Conservation (phyloP, 2,329 filamentous ascomycete species). For the Pseudogymnoascus sp. region DNA sequence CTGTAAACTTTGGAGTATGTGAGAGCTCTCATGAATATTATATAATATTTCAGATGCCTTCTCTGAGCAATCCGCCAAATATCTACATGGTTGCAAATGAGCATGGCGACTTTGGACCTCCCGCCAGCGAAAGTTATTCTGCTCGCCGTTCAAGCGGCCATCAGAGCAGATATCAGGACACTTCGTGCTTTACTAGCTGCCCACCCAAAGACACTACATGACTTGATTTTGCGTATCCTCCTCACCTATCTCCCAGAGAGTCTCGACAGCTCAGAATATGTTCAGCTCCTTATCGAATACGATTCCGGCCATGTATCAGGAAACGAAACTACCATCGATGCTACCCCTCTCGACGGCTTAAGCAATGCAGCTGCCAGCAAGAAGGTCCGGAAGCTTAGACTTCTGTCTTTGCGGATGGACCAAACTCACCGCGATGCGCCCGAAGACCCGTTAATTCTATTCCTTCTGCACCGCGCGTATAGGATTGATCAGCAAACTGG, state of each 20-base stretch:
- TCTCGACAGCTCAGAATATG: constrained; percentile 53
- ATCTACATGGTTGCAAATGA: constrained; percentile 11
- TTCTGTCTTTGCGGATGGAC: constrained; percentile 48
- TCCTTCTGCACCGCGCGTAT: constrained; percentile 59
- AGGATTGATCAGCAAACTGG: constrained; percentile 65
- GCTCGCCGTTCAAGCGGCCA: constrained; percentile 62
- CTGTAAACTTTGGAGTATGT: constrained; percentile 9
- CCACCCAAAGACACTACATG: constrained; percentile 49
- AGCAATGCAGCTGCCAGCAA: constrained; percentile 56
- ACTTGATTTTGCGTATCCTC: constrained; percentile 62
- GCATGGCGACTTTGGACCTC: constrained; percentile 35
- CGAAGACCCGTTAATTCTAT: constrained; percentile 50
- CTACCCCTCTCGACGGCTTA: constrained; percentile 46
- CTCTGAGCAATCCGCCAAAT: constrained; percentile 10
- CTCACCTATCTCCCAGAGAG: constrained; percentile 72
- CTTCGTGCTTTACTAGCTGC: constrained; percentile 51
- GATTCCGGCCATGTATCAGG: constrained; percentile 20
- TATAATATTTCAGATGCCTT: constrained; percentile 22
- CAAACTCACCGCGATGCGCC: constrained; percentile 39
- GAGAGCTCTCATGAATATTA: constrained; percentile 10
- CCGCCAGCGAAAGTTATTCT: constrained; percentile 63
- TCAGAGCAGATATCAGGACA: constrained; percentile 54
- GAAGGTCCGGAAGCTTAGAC: constrained; percentile 52
- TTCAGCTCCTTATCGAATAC: constrained; percentile 51
- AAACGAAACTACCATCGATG: constrained; percentile 41